A percentile compares a stretch with the other conserved stretches of the same genome.
Conservation (phyloP, 257 asterid genomes). For the Nicotiana knightiana region DNA sequence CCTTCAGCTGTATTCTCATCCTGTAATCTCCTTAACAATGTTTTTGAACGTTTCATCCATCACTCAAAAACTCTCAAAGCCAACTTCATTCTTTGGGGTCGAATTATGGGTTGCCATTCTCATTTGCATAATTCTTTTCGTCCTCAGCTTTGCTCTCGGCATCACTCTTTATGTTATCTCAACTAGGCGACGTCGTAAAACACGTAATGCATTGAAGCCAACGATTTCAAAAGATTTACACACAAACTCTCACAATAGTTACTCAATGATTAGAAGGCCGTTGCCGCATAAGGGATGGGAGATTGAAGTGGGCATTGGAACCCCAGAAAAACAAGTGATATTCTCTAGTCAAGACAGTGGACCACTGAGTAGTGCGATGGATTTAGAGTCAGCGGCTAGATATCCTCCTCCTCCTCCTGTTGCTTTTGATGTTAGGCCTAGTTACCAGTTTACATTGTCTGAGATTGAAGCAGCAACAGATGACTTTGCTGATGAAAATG, state of each 20-base stretch:
- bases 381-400: not conserved
- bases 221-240: not conserved
- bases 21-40: constrained; percentile 14
- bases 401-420: not conserved
- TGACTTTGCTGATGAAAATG: constrained; percentile 26
- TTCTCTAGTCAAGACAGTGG: constrained; percentile 8
- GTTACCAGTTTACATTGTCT: constrained; percentile 13
- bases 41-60: constrained; percentile 13
- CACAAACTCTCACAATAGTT: not conserved
- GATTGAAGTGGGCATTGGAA: constrained; percentile 22
- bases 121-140: constrained; percentile 16
- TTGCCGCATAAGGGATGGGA: constrained; percentile 30
- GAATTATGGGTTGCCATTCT: constrained; percentile 34
- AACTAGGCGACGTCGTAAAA: not conserved
- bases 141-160: constrained; percentile 10
- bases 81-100: constrained; percentile 30
- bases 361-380: not conserved
- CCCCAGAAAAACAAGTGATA: constrained; percentile 25
- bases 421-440: not conserved
- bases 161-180: constrained; percentile 13
- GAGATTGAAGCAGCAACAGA: constrained; percentile 48
- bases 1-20: not conserved
- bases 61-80: constrained; percentile 22
- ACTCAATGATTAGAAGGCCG: constrained; percentile 30
- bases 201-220: not conserved